These are phyloP conservation scores for Scheffersomyces quercinus DNA, from an alignment of 1,139 yeast species.

Conservation along the genomic window DNA sequence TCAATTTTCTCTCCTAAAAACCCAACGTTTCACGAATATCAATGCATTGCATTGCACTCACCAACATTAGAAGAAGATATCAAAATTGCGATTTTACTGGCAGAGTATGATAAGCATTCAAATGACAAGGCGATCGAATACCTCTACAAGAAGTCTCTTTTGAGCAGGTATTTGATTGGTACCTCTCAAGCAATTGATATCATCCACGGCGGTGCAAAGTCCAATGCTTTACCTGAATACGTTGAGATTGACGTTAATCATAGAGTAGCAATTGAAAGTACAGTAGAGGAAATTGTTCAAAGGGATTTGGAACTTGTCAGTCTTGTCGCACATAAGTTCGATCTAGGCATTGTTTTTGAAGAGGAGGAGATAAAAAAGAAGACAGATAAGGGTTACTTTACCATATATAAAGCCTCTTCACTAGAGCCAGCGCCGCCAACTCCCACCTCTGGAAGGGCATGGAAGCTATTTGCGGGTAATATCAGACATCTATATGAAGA, in stretches of 20 bases:
- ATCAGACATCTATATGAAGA: constrained; percentile 18
- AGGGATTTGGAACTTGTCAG: constrained; percentile 24
- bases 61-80: constrained; percentile 14
- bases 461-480: constrained; percentile 16
- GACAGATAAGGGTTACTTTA: constrained; percentile 8
- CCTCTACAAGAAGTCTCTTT: constrained; percentile 13
- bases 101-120: constrained; percentile 34
- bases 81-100: constrained; percentile 31
- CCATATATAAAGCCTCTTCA: background rate
- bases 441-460: constrained; percentile 14
- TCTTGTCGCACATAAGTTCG: constrained; percentile 30
- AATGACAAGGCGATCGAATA: constrained; percentile 26
- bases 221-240: constrained; percentile 33
- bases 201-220: constrained; percentile 40
- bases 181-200: constrained; percentile 43
- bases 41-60: constrained; percentile 16
- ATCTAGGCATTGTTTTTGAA: constrained; percentile 18
- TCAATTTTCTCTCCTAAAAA: constrained; percentile 14
- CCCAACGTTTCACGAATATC: constrained; percentile 17
- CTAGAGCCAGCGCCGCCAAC: constrained; percentile 17
- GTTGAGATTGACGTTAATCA: constrained; percentile 28
- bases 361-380: constrained; percentile 1
- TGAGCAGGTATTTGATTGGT: constrained; percentile 27
- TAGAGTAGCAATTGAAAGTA: constrained; percentile 33
- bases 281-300: constrained; percentile 22